These are phyloP conservation scores for Fomes fomentarius DNA, from an alignment of 1,284 basidiomycete species.

Conservation along the genomic window DNA sequence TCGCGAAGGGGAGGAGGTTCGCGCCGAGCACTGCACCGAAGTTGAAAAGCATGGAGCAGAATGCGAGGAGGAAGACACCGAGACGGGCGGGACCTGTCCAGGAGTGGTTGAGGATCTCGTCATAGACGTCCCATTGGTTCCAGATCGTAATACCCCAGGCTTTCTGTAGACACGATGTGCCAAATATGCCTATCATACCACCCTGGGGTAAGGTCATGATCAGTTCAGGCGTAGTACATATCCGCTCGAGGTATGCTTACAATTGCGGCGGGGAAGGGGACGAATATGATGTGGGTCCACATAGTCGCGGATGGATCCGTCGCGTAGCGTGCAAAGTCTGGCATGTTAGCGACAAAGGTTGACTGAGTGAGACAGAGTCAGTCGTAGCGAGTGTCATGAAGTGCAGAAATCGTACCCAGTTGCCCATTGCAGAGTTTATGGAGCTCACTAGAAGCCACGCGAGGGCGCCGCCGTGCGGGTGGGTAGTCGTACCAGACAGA, in stretches of 20 bases:
- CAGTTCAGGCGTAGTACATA: too few species aligned
- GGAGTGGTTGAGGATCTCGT: constrained; percentile 28
- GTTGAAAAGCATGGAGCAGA: constrained; percentile 46
- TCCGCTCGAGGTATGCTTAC: constrained; percentile 16
- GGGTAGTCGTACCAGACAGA: constrained; percentile 37
- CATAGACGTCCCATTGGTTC: constrained; percentile 31
- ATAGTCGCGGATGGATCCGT: constrained; percentile 23
- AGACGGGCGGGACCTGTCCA: constrained; percentile 27
- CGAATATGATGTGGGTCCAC: constrained; percentile 30
- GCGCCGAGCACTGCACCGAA: constrained; percentile 47
- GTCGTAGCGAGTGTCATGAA: background rate
- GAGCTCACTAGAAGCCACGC: constrained; percentile 48
- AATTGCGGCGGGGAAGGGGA: constrained; percentile 28
- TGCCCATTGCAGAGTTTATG: constrained; percentile 43
- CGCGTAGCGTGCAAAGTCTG: constrained; percentile 29
- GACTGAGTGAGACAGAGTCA: constrained; percentile 17
- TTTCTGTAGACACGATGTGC: constrained; percentile 26
- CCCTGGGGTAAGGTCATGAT: constrained; percentile 9
- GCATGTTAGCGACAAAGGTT: constrained; percentile 43
- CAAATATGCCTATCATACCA: constrained; percentile 30
- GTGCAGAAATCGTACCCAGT: constrained; percentile 30
- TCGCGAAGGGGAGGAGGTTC: constrained; percentile 31
- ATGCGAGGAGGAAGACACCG: constrained; percentile 48
- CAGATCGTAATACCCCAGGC: constrained; percentile 29
- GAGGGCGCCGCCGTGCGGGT: constrained; percentile 29